phyloP scores from a whole-genome alignment of 73 alveolate species.

The Symbiodinium natans region DNA sequence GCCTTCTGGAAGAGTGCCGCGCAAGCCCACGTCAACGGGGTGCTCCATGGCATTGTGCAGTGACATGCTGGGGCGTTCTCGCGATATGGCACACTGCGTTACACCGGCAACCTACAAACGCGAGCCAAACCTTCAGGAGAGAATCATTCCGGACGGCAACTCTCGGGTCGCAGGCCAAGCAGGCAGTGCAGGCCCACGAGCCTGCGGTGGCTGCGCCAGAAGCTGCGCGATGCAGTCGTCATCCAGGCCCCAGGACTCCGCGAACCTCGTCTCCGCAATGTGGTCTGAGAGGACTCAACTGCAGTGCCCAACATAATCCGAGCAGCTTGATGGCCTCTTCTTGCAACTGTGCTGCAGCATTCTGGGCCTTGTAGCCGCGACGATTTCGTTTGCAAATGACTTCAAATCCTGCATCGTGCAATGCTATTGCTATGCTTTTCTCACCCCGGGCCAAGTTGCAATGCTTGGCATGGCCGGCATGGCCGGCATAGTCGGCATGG shows the following conservation, averaged over 20 bases:
- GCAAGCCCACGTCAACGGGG: not conserved
- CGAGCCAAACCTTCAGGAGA: too few relatives aligned
- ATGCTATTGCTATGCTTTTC: too few relatives aligned
- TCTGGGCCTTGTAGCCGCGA: not conserved
- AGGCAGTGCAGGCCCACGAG: not conserved
- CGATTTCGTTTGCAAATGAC: not conserved
- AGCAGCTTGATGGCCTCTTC: not conserved
- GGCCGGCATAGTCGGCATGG: too few relatives aligned
- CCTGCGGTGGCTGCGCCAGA: slow-evolving; percentile 69
- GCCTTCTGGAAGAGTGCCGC: not conserved
- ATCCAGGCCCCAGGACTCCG: slow-evolving; percentile 52
- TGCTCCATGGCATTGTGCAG: not conserved
- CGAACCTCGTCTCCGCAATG: slow-evolving; percentile 27
- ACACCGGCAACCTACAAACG: too few relatives aligned
- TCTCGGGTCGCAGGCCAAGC: too few relatives aligned
- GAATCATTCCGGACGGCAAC: too few relatives aligned
- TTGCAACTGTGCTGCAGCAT: not conserved
- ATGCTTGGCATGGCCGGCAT: not conserved
- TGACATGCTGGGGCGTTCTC: too few relatives aligned
- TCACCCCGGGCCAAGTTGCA: not conserved
- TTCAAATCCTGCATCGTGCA: not conserved
- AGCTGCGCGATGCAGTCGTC: slow-evolving; percentile 50
- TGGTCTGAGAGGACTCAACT: not conserved
- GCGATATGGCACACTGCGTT: too few relatives aligned
- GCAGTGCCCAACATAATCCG: not conserved